Conservation (phyloP, 495 filamentous ascomycete species). For the Pseudomonodictys pantanalensis region DNA sequence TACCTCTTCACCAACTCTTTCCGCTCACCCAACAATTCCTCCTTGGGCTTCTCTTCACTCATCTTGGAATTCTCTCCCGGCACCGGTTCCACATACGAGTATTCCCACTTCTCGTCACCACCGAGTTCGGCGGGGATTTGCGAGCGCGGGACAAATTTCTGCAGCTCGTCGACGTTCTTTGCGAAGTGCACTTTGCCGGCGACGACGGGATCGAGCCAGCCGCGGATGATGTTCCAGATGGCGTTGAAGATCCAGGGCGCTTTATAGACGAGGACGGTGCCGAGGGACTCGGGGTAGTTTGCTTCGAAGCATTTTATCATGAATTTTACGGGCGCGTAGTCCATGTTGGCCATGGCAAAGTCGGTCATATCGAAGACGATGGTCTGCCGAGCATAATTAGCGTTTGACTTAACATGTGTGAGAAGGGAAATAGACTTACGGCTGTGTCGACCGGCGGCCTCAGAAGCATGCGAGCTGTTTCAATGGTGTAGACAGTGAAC, state of each 20-base stretch:
- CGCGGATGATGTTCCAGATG: slow-evolving; percentile 78
- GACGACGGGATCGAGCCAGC: slow-evolving; percentile 97
- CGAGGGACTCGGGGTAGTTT: slow-evolving; percentile 92
- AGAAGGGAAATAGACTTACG: slow-evolving; percentile 51
- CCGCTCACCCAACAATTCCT: slow-evolving; percentile 58
- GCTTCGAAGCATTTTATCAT: slow-evolving; percentile 99
- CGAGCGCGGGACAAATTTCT: slow-evolving; percentile 65
- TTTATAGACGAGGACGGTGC: slow-evolving; percentile 93
- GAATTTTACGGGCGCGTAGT: slow-evolving; percentile 95
- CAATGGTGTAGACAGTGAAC: slow-evolving; percentile 92
- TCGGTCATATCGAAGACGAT: slow-evolving; percentile 94
- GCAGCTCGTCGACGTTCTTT: slow-evolving; percentile 73
- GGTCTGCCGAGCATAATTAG: slow-evolving; percentile 48
- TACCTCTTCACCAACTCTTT: slow-evolving; percentile 62
- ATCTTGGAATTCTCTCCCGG: slow-evolving; percentile 68
- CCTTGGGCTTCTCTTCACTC: slow-evolving; percentile 62
- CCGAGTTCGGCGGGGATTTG: slow-evolving; percentile 79
- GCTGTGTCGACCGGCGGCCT: slow-evolving; percentile 82
- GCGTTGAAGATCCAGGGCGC: slow-evolving; percentile 93
- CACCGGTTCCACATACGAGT: slow-evolving; percentile 73
- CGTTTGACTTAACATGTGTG: neutral
- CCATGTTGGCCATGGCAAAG: slow-evolving; percentile 94
- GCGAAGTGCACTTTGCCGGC: slow-evolving; percentile 95
- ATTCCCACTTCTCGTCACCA: slow-evolving; percentile 77
- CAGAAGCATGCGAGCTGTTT: slow-evolving; percentile 83